phyloP scores from a whole-genome alignment of 1,139 yeast species.

The Lodderomyces orthopsilosis region DNA sequence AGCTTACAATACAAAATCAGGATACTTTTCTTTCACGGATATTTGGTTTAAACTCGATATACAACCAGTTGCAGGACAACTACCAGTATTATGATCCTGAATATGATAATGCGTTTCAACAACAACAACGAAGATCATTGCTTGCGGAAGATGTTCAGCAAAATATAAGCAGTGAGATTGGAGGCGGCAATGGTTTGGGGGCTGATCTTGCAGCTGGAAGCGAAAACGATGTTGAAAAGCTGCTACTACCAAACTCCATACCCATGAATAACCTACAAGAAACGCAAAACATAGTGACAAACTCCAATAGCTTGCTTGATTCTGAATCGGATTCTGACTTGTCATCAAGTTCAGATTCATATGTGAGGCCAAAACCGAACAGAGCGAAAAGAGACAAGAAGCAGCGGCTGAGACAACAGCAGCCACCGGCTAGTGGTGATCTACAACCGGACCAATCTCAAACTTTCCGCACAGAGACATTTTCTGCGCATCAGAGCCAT shows the following conservation, averaged over 20 bases:
- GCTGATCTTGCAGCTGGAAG: neutral
- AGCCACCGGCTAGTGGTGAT: neutral
- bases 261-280: conserved; percentile 3
- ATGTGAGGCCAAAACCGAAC: conserved; percentile 10
- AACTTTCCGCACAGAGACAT: neutral
- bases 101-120: conserved; percentile 18
- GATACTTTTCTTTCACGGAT: conserved; percentile 58
- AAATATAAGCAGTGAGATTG: neutral
- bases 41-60: conserved; percentile 53
- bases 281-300: neutral
- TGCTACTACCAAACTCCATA: conserved; percentile 1
- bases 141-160: conserved; percentile 10
- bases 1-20: neutral
- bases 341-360: conserved; percentile 22
- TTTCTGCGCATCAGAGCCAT: neutral
- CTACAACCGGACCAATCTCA: neutral
- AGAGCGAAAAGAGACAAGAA: neutral
- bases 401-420: neutral
- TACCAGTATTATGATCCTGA: conserved; percentile 42
- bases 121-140: conserved; percentile 4
- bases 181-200: too few species aligned
- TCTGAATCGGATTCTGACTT: conserved; percentile 38
- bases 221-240: neutral
- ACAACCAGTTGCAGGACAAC: conserved; percentile 39
- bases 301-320: conserved; percentile 21